Conservation (phyloP, 2,329 filamentous ascomycete genomes). For the Fusarium nanum region DNA sequence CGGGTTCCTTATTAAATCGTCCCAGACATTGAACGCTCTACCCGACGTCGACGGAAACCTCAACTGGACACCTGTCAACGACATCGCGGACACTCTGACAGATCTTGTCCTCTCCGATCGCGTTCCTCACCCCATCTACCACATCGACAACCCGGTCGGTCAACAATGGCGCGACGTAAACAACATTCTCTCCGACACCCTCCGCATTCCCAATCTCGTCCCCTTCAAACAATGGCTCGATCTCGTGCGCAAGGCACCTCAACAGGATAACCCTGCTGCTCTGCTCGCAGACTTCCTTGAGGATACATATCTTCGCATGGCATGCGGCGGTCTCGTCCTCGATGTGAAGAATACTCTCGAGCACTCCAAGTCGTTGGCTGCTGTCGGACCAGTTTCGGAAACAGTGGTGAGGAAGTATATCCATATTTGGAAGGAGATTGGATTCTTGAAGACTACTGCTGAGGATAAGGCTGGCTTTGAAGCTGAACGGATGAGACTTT, state of each 20-base stretch:
- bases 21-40: conserved; percentile 31
- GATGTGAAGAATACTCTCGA: conserved; percentile 25
- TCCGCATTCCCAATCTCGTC: conserved; percentile 12
- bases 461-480: conserved; percentile 32
- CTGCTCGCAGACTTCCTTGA: conserved; percentile 18
- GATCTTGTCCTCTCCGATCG: conserved; percentile 24
- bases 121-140: conserved; percentile 14
- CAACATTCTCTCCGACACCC: conserved; percentile 19
- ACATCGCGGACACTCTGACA: conserved; percentile 12
- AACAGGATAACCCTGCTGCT: conserved; percentile 27
- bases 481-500: conserved; percentile 21
- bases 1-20: conserved; percentile 40
- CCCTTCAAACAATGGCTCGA: conserved; percentile 28
- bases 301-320: conserved; percentile 27
- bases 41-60: conserved; percentile 28
- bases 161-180: conserved; percentile 36
- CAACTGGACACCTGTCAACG: conserved; percentile 35
- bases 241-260: conserved; percentile 24
- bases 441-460: conserved; percentile 32
- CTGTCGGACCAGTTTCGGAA: conserved; percentile 27
- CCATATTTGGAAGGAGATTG: conserved; percentile 42
- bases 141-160: conserved; percentile 30
- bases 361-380: conserved; percentile 25
- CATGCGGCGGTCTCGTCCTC: conserved; percentile 21
- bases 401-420: conserved; percentile 37